phyloP scores from a whole-genome alignment of 177 flowering plant genomes.

The Telopea speciosissima region DNA sequence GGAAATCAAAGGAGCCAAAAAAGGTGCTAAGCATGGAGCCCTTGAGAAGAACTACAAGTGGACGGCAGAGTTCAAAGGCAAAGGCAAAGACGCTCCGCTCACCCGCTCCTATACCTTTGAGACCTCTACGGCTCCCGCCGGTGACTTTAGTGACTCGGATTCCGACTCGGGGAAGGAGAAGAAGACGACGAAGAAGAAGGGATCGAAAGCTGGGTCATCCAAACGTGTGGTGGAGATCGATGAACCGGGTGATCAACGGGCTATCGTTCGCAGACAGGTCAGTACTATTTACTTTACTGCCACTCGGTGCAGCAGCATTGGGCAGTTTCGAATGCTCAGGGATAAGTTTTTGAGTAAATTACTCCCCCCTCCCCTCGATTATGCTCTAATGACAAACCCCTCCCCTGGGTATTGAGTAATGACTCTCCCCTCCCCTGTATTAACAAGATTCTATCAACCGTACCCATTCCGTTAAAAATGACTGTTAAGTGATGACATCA shows the following conservation, averaged over 20 bases:
- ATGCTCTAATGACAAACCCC: too few species aligned
- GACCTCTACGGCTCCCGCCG: slow-evolving; percentile 38
- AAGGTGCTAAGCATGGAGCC: slow-evolving; percentile 16
- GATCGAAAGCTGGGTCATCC: neutral
- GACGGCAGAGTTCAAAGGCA: slow-evolving; percentile 53
- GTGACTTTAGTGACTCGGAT: slow-evolving; percentile 12
- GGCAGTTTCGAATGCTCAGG: too few species aligned
- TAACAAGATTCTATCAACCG: too few species aligned
- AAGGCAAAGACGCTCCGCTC: slow-evolving; percentile 27
- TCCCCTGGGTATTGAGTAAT: too few species aligned
- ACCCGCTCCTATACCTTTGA: slow-evolving; percentile 43
- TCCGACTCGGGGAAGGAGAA: neutral
- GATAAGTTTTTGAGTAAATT: too few species aligned
- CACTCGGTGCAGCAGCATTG: neutral
- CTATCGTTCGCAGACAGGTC: slow-evolving; percentile 58
- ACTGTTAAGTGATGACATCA: too few species aligned
- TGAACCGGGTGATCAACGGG: slow-evolving; percentile 46
- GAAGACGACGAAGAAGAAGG: slow-evolving; percentile 6
- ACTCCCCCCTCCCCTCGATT: too few species aligned
- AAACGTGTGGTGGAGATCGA: slow-evolving; percentile 64
- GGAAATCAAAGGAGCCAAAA: slow-evolving; percentile 36
- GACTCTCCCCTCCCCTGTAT: too few species aligned
- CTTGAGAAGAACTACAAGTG: slow-evolving; percentile 61
- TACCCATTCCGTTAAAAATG: too few species aligned
- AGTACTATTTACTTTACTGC: neutral